Base-by-base conservation (phyloP, 78 protist species). In the Dictyostelium discoideum region DNA sequence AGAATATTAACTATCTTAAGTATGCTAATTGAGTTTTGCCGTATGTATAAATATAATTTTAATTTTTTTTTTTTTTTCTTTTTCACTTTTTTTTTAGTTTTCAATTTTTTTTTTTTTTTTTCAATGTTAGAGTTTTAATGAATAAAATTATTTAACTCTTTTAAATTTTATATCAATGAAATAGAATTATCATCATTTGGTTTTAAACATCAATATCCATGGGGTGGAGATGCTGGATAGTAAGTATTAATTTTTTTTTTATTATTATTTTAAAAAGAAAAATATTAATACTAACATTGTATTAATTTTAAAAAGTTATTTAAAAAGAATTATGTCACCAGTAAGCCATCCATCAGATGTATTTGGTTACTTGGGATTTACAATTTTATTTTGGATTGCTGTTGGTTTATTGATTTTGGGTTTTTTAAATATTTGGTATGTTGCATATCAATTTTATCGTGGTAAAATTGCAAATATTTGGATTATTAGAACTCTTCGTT, bases 141-240 rank as follows among this genome's bases (percentile, higher is more conserved):
- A 14, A 16, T 54, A 16, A 42, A 42, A 32, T 46, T 54, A 4
- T 87, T 13, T 44, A 37, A 72, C 1, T 24, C 65, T 40, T 79
- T 87, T 5, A 2, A 42, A 40, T 4, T 42, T 42, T 42, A 42
- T 42, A 40, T 87, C 69, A 10, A 22, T 29, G 39, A 3, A 24
- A 69, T 85, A 7, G 95, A 90, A 82, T 90, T 90, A 37, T 13
- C 37, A 40, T 90, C 95, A 0, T 90, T 90, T 90, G 95, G 95
- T 14, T 90, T 90, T 54, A 90, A 90, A 82, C 29, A 57, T 9
- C n/a, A n/a, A 29, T 90, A 81, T 73, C 87, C 87, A 48, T 90
- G 95, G 95, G 95, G 95, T 46, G 95, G 95, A 22, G 87, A 87
- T 32, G 46, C 85, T 7, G 93, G 93, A 13, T 87, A 87, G 42